Evolutionary conservation across 2,329 filamentous ascomycete genomes (phyloP), one percentile per base, ranked within the genome.

Genomic region (Aspergillus sp.): DNA sequence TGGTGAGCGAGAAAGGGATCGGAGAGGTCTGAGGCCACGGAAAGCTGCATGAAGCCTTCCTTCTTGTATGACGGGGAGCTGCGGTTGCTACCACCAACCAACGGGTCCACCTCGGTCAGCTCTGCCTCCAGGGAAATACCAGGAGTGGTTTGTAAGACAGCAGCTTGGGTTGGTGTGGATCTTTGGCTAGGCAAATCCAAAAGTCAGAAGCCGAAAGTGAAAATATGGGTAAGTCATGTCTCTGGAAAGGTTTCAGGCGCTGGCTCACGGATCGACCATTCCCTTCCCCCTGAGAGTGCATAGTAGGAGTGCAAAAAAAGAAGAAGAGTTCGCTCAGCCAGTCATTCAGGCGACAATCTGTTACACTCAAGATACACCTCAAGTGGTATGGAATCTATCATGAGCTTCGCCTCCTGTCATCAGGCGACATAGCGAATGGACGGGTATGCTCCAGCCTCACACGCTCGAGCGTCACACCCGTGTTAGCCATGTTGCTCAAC

Each of bases 21-120:
- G 67, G 64, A 62, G 61, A 68, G 69, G 69, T 64, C 69, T 72
- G 62, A 72, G 68, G 67, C 64, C 59, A 55, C 70, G 70, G 70
- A 51, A 66, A 63, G 65, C 63, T 70, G 69, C 70, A 73, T 66
- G 59, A 59, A 31, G 55, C 62, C 56, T 55, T 61, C 25, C 60
- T 62, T 63, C 64, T 65, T 67, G 68, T 72, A 68, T 60, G 46
- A 67, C 66, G 61, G 66, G 49, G 64, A 59, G 55, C 58, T 63
- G 64, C 68, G 64, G 66, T 56, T 47, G 54, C 59, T 47, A 51
- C 61, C 66, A 51, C 61, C 66, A 65, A 60, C 51, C 51, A 62
- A 65, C 61, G 61, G 66, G 62, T 63, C 62, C 51, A 58, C 61
- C 57, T 62, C 47, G 52, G 35, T 53, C 59, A 56, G 57, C 56